phyloP scores from a whole-genome alignment of 768 basidiomycete species.

The Panellus pusillus region DNA sequence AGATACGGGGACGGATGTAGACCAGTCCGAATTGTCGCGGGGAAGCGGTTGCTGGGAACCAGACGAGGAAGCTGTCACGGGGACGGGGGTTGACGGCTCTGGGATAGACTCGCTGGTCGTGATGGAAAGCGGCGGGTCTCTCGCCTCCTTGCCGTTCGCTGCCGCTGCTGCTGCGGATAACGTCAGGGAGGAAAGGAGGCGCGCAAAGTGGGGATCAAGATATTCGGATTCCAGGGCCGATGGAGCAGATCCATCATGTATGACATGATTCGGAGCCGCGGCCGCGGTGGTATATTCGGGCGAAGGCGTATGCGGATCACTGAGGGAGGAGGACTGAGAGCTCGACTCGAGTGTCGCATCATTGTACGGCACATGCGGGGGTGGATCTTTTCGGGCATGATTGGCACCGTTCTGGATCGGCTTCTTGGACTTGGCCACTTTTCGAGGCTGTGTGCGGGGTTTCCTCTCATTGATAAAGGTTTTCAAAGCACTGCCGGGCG shows the following conservation, averaged over 20 bases:
- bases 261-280: conserved; percentile 32
- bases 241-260: conserved; percentile 31
- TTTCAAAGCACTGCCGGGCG: conserved; percentile 53
- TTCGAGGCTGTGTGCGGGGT: conserved; percentile 47
- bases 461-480: conserved; percentile 66
- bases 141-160: conserved; percentile 9
- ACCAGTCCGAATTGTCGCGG: conserved; percentile 23
- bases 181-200: conserved; percentile 61
- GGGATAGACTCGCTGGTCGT: conserved; percentile 11
- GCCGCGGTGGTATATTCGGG: conserved; percentile 48
- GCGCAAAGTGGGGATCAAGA: conserved; percentile 72
- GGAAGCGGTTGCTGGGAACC: conserved; percentile 13
- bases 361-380: conserved; percentile 26
- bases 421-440: conserved; percentile 31
- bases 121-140: conserved; percentile 16
- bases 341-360: conserved; percentile 60
- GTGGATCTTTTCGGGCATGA: conserved; percentile 17
- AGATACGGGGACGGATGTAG: conserved; percentile 19
- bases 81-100: conserved; percentile 25
- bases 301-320: conserved; percentile 65
- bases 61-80: conserved; percentile 23
- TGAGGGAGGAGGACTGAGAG: conserved; percentile 62
- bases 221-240: conserved; percentile 31
- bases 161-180: conserved; percentile 50
- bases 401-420: conserved; percentile 21